Evolutionary conservation across 495 filamentous ascomycete genomes (phyloP).

Genomic region (Podospora didyma): DNA sequence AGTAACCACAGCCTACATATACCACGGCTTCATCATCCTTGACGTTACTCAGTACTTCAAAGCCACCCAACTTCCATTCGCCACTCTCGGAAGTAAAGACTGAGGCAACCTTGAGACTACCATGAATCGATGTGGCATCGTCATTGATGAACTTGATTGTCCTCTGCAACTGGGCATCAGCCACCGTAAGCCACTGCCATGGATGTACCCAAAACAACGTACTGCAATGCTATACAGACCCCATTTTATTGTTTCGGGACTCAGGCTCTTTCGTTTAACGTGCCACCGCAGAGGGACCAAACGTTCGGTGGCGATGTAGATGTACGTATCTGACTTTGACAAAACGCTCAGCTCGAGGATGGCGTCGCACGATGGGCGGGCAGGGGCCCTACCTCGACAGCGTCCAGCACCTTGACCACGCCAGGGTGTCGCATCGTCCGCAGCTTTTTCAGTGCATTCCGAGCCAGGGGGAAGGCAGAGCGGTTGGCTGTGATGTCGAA

Average conservation of each 20-base stretch:
- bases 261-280: constrained; percentile 76
- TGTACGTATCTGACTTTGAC: constrained; percentile 76
- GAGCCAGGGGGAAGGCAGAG: constrained; percentile 76
- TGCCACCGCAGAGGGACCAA: constrained; percentile 82
- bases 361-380: background rate
- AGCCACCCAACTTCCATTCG: constrained; percentile 94
- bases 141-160: constrained; percentile 95
- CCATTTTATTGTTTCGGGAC: constrained; percentile 91
- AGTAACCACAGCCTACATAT: constrained; percentile 53
- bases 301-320: constrained; percentile 94
- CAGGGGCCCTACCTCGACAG: constrained; percentile 72
- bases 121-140: constrained; percentile 87
- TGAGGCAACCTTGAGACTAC: constrained; percentile 75
- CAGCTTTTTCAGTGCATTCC: constrained; percentile 87
- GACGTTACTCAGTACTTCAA: constrained; percentile 89
- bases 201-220: constrained; percentile 21
- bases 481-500: constrained; percentile 82
- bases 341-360: constrained; percentile 8
- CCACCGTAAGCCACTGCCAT: background rate
- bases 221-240: constrained; percentile 83
- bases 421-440: constrained; percentile 91
- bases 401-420: constrained; percentile 87
- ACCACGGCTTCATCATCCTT: constrained; percentile 93
- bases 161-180: constrained; percentile 48
- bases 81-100: constrained; percentile 92